Evolutionary conservation across 441 rosid genomes (phyloP).

Genomic region (Adansonia rubrostipa): DNA sequence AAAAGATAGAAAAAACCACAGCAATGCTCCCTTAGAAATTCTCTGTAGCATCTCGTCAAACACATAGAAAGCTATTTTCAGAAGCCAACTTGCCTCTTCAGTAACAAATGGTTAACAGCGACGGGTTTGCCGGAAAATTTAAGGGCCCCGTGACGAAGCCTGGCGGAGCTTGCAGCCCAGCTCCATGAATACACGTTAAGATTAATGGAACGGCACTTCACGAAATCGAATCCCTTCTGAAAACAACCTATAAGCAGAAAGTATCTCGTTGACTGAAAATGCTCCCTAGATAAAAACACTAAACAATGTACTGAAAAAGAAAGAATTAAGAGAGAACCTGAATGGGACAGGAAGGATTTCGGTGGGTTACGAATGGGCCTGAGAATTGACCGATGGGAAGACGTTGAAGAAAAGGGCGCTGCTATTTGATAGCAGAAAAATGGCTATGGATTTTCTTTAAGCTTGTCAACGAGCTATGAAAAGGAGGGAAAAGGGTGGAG

Average conservation of each 20-base stretch:
- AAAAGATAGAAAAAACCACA: background rate
- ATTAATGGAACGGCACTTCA: conserved; percentile 28
- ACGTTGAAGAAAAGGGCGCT: conserved; percentile 40
- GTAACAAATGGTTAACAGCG: conserved; percentile 38
- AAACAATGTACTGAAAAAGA: background rate
- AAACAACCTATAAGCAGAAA: conserved; percentile 40
- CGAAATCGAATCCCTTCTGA: conserved; percentile 29
- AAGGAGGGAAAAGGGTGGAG: background rate
- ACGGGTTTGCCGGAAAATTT: conserved; percentile 38
- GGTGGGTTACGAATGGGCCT: conserved; percentile 40
- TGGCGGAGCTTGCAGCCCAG: conserved; percentile 41
- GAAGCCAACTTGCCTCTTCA: conserved; percentile 50
- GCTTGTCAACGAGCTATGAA: conserved; percentile 23
- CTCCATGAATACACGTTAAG: conserved; percentile 33
- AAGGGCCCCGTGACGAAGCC: conserved; percentile 28
- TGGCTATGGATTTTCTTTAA: background rate
- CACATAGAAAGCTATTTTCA: conserved; percentile 7
- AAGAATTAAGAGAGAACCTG: conserved; percentile 39
- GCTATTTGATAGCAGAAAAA: conserved; percentile 45
- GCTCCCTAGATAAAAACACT: background rate
- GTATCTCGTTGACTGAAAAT: background rate
- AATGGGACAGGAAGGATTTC: conserved; percentile 39
- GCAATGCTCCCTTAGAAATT: background rate
- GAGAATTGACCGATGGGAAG: conserved; percentile 39
- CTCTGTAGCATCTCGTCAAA: conserved; percentile 15